Percentiles rank a stretch among this genome's conserved stretches.
These are phyloP conservation scores for Solanum hybrid DNA, from an alignment of 305 asterid species.

Conservation along the genomic window DNA sequence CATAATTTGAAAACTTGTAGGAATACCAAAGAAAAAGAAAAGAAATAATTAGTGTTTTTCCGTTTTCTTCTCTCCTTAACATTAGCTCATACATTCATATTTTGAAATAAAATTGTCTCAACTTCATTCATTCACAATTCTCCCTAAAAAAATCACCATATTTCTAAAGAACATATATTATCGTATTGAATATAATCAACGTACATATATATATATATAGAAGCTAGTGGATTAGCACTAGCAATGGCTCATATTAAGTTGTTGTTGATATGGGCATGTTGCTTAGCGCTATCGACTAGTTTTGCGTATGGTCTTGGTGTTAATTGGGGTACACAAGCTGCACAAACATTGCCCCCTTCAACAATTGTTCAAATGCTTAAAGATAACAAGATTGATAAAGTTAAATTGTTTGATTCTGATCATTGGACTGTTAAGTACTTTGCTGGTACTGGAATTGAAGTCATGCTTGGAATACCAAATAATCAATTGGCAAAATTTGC, in stretches of 20 bases:
- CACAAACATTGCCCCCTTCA: constrained; percentile 39
- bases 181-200: not conserved
- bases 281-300: constrained; percentile 3
- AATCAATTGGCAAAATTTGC: constrained; percentile 31
- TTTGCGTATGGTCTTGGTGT: constrained; percentile 48
- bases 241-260: constrained; percentile 8
- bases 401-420: constrained; percentile 72
- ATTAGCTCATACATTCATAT: not conserved
- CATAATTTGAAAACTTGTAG: not conserved
- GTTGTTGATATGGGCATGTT: constrained; percentile 1
- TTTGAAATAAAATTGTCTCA: not conserved
- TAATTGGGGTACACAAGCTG: constrained; percentile 82
- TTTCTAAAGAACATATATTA: not conserved
- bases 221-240: not conserved
- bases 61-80: not conserved
- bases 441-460: constrained; percentile 64
- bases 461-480: constrained; percentile 78
- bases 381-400: constrained; percentile 51
- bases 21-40: not conserved
- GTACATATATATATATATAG: not conserved
- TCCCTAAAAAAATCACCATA: not conserved
- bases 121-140: not conserved
- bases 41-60: not conserved
- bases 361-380: constrained; percentile 47
- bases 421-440: constrained; percentile 49